Evolutionary conservation across 768 basidiomycete genomes (phyloP).

Genomic region (Boletus huronensis): DNA sequence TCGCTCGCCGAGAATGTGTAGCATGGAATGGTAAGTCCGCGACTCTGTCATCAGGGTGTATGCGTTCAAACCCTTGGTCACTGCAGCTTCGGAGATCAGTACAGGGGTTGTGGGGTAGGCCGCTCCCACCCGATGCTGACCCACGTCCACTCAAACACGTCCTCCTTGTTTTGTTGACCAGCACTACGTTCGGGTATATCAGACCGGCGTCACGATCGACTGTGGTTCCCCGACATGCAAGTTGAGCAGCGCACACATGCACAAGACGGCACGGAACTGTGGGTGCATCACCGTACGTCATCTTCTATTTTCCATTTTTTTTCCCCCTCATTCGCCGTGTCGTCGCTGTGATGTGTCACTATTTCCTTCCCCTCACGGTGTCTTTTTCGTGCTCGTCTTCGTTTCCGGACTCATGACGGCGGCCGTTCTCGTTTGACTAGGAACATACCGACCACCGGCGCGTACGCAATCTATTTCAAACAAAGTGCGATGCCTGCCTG

Average conservation of each 20-base stretch:
- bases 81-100: slow-evolving; percentile 39
- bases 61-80: slow-evolving; percentile 8
- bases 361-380: neutral
- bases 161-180: slow-evolving; percentile 21
- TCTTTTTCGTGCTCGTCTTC: neutral
- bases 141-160: slow-evolving; percentile 2
- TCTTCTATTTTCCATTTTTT: neutral
- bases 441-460: slow-evolving; percentile 45
- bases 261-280: slow-evolving; percentile 57
- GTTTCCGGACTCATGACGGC: slow-evolving; percentile 1
- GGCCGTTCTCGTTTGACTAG: slow-evolving; percentile 22
- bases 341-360: neutral
- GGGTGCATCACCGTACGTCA: slow-evolving; percentile 43
- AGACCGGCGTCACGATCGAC: slow-evolving; percentile 57
- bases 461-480: slow-evolving; percentile 64
- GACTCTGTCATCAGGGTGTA: neutral
- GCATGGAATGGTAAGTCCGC: slow-evolving; percentile 50
- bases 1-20: slow-evolving; percentile 42
- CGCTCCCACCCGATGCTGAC: neutral
- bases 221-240: slow-evolving; percentile 50
- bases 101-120: slow-evolving; percentile 42
- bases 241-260: slow-evolving; percentile 55
- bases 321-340: neutral
- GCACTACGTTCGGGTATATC: slow-evolving; percentile 65
- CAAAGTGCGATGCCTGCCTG: slow-evolving; percentile 57